Conservation (phyloP, 148 eudicot species). For the Selenicereus undatus region DNA sequence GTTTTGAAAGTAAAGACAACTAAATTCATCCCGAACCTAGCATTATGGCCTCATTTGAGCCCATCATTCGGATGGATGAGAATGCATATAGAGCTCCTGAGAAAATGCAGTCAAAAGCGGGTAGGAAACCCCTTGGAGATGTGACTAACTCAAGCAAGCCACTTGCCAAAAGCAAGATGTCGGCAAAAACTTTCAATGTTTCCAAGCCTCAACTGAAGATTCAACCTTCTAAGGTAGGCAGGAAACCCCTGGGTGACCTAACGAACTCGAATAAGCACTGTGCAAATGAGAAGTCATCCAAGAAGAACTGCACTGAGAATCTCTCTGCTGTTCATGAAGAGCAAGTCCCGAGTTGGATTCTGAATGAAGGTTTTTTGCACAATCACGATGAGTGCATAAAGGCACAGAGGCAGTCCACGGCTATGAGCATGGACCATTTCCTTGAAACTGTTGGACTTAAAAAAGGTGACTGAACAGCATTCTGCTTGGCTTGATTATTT, state of each 20-base stretch:
- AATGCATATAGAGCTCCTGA: conserved; percentile 12
- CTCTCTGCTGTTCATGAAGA: conserved; percentile 20
- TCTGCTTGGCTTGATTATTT: background rate
- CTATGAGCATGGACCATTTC: conserved; percentile 37
- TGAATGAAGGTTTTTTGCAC: conserved; percentile 46
- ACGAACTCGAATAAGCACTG: conserved; percentile 48
- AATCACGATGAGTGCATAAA: conserved; percentile 53
- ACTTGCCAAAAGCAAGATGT: background rate
- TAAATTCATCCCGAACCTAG: background rate
- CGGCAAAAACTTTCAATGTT: background rate
- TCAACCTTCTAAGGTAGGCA: conserved; percentile 21
- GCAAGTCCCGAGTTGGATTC: conserved; percentile 24
- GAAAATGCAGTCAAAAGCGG: conserved; percentile 10
- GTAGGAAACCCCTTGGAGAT: conserved; percentile 18
- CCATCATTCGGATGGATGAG: conserved; percentile 17
- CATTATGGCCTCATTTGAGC: conserved; percentile 14
- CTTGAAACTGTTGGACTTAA: conserved; percentile 41
- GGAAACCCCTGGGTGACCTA: conserved; percentile 56
- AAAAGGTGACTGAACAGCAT: conserved; percentile 27
- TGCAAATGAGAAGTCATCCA: conserved; percentile 17
- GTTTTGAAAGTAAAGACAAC: background rate
- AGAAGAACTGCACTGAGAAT: conserved; percentile 9
- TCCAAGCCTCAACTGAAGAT: conserved; percentile 7
- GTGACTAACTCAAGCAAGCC: conserved; percentile 18
- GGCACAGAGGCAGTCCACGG: conserved; percentile 33